These are phyloP conservation scores for Penicillium roqueforti DNA, from an alignment of 495 filamentous ascomycete genomes.

Conservation along the genomic window DNA sequence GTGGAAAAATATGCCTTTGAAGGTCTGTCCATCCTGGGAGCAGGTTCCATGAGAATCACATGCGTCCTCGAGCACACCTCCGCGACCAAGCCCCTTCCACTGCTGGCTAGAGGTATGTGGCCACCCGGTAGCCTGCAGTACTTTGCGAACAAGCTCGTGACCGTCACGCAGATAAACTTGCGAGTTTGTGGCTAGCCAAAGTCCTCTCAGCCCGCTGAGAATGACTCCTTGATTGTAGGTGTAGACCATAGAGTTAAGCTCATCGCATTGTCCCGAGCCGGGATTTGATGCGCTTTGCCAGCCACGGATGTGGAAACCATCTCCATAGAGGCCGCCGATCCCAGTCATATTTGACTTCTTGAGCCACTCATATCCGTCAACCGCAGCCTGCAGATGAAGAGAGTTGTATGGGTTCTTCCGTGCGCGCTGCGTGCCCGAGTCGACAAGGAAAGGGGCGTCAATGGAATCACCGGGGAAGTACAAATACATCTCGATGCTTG, in stretches of 20 bases:
- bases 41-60: conserved; percentile 76
- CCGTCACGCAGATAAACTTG: conserved; percentile 70
- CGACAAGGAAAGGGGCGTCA: conserved; percentile 57
- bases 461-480: conserved; percentile 80
- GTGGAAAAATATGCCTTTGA: conserved; percentile 95
- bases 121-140: conserved; percentile 77
- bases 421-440: conserved; percentile 13
- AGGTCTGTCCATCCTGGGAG: conserved; percentile 83
- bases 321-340: conserved; percentile 68
- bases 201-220: conserved; percentile 75
- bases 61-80: conserved; percentile 77
- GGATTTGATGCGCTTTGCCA: conserved; percentile 47
- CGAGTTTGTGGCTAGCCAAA: conserved; percentile 69
- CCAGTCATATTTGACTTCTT: conserved; percentile 77
- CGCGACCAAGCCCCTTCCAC: conserved; percentile 74
- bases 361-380: conserved; percentile 81
- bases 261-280: conserved; percentile 62
- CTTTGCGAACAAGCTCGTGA: conserved; percentile 65
- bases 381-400: conserved; percentile 62
- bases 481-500: conserved; percentile 85
- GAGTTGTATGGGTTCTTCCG: conserved; percentile 53
- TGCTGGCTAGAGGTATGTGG: conserved; percentile 30
- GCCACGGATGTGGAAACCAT: conserved; percentile 85
- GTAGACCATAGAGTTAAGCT: conserved; percentile 82
- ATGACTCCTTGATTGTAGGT: conserved; percentile 96